Evolutionary conservation across 106 monocot species (phyloP).

Genomic region (Dioscorea alata): DNA sequence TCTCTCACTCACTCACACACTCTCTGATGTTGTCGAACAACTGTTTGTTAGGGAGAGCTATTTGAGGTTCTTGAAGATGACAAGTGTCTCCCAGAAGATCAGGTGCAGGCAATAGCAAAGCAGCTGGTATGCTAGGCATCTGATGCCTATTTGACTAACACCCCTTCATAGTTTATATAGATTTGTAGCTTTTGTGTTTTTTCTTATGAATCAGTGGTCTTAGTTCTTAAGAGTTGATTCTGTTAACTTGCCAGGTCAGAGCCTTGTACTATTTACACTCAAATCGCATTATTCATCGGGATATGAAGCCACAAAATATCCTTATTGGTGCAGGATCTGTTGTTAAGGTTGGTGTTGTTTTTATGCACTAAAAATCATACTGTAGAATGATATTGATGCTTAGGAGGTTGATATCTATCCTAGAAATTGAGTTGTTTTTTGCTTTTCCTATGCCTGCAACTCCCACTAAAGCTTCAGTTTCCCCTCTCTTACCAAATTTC

Average conservation of each 20-base stretch:
- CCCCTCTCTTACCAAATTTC: too few relatives aligned
- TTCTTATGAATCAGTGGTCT: background rate
- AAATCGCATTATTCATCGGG: conserved; percentile 97
- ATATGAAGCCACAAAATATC: conserved; percentile 99
- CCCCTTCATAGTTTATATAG: background rate
- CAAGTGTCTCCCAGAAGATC: conserved; percentile 91
- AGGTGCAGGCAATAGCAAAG: conserved; percentile 96
- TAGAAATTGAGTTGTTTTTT: too few relatives aligned
- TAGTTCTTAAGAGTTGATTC: background rate
- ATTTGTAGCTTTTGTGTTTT: background rate
- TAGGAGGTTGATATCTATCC: too few relatives aligned
- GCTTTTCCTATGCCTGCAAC: too few relatives aligned
- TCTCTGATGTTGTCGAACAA: background rate
- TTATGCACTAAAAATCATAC: too few relatives aligned
- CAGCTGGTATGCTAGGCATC: conserved; percentile 55
- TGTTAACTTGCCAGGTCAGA: conserved; percentile 53
- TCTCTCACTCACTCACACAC: too few relatives aligned
- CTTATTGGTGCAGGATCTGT: conserved; percentile 88
- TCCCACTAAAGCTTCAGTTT: too few relatives aligned
- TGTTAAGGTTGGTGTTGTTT: conserved; percentile 66
- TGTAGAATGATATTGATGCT: too few relatives aligned
- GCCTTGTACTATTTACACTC: conserved; percentile 95
- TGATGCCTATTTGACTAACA: background rate
- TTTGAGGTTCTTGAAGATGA: conserved; percentile 99
- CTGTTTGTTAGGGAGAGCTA: conserved; percentile 65